Evolutionary conservation across 768 basidiomycete genomes (phyloP).

Genomic region (Tubosaeta brunneosetosa): DNA sequence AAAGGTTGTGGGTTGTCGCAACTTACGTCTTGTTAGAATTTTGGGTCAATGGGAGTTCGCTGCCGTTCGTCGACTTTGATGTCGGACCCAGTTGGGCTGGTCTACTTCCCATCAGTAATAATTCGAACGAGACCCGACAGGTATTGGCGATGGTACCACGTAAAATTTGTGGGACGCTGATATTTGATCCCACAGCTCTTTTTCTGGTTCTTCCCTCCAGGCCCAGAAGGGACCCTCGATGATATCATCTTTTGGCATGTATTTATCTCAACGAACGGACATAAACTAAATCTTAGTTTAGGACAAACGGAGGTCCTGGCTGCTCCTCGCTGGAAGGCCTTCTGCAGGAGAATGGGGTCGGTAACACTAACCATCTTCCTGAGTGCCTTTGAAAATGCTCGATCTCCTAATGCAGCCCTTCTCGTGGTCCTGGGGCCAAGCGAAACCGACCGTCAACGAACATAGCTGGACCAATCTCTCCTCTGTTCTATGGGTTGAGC

Average conservation of each 20-base stretch:
- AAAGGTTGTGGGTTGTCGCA: too few relatives aligned
- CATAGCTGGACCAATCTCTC: constrained; percentile 79
- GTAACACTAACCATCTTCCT: constrained; percentile 16
- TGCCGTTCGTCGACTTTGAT: constrained; percentile 69
- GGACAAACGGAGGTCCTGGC: constrained; percentile 80
- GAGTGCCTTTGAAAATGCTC: constrained; percentile 15
- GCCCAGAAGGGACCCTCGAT: constrained; percentile 63
- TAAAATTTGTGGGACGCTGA: neutral
- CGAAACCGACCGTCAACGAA: constrained; percentile 58
- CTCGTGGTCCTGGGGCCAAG: constrained; percentile 60
- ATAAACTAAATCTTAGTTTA: constrained; percentile 19
- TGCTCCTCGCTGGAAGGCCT: constrained; percentile 71
- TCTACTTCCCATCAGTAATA: constrained; percentile 61
- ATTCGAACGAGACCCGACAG: constrained; percentile 61
- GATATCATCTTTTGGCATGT: constrained; percentile 73
- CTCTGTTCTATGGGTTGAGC: constrained; percentile 70
- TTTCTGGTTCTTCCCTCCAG: constrained; percentile 84
- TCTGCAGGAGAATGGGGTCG: constrained; percentile 70
- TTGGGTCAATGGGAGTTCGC: constrained; percentile 59
- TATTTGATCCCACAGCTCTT: constrained; percentile 48
- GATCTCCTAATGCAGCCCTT: constrained; percentile 46
- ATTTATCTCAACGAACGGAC: neutral
- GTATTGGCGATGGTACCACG: constrained; percentile 26
- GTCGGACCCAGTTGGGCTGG: constrained; percentile 75
- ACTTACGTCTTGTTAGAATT: constrained; percentile 43